phyloP scores from a whole-genome alignment of 2,329 filamentous ascomycete species.

The Calonectria pauciramosa region DNA sequence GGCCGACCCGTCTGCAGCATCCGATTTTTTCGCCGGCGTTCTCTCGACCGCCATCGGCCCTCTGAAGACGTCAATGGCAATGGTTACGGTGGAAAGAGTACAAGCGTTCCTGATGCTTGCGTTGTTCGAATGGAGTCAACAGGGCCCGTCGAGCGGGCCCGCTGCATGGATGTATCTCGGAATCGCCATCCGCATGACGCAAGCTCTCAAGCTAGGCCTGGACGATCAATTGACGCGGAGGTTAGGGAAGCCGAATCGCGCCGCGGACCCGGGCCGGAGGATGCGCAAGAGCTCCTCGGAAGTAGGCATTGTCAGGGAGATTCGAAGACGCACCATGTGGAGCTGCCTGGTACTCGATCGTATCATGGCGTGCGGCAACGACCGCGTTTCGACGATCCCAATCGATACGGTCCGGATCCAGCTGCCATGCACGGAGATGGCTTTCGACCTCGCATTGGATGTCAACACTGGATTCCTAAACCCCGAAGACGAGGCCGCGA shows the following conservation, averaged over 20 bases:
- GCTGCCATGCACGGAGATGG: constrained; percentile 76
- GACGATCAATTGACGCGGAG: constrained; percentile 56
- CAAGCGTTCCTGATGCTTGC: constrained; percentile 80
- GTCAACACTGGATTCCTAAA: constrained; percentile 66
- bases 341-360: constrained; percentile 81
- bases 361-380: constrained; percentile 75
- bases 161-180: constrained; percentile 78
- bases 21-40: constrained; percentile 75
- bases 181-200: constrained; percentile 74
- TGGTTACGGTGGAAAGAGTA: constrained; percentile 72
- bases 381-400: constrained; percentile 71
- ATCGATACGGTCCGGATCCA: constrained; percentile 73
- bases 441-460: constrained; percentile 73
- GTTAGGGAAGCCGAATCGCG: constrained; percentile 6
- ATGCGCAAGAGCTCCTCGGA: constrained; percentile 36
- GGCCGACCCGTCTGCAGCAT: constrained; percentile 67
- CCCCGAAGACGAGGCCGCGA: constrained; percentile 24
- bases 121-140: constrained; percentile 79
- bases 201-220: constrained; percentile 72
- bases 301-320: constrained; percentile 69
- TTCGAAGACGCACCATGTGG: constrained; percentile 78
- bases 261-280: background rate
- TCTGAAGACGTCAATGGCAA: constrained; percentile 61
- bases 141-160: constrained; percentile 64
- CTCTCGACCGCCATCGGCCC: constrained; percentile 66